Evolutionary conservation across 2,329 filamentous ascomycete species (phyloP).

Genomic region (Nemania serpens): DNA sequence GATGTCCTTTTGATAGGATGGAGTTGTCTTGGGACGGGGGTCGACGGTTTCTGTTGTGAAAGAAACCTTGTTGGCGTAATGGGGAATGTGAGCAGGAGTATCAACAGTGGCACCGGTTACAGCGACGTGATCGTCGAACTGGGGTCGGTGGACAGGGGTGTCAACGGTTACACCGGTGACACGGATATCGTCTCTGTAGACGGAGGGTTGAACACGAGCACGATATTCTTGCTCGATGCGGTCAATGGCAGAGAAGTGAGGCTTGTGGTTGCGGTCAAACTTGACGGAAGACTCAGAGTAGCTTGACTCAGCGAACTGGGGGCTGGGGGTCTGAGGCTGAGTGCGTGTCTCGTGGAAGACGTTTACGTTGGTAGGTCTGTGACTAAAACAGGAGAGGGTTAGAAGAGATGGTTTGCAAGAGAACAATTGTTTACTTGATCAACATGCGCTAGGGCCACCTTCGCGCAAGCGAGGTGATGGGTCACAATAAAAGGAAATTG

Average conservation of each 20-base stretch:
- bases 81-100: constrained; percentile 38
- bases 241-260: constrained; percentile 60
- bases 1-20: constrained; percentile 59
- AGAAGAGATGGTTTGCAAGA: constrained; percentile 11
- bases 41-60: constrained; percentile 64
- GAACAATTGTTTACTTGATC: constrained; percentile 29
- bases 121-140: constrained; percentile 44
- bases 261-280: constrained; percentile 60
- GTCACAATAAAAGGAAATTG: constrained; percentile 26
- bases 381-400: constrained; percentile 26
- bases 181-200: constrained; percentile 44
- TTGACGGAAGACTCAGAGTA: constrained; percentile 71
- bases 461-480: constrained; percentile 27
- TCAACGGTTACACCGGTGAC: constrained; percentile 37
- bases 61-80: constrained; percentile 51
- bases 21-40: constrained; percentile 43
- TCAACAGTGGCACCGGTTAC: constrained; percentile 47
- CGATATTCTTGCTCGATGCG: constrained; percentile 70
- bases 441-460: constrained; percentile 21
- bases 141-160: constrained; percentile 39
- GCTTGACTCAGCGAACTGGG: constrained; percentile 37
- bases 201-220: constrained; percentile 59
- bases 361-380: constrained; percentile 43
- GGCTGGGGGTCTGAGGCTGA: constrained; percentile 32
- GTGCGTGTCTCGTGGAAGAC: constrained; percentile 33